Conservation (phyloP, 2,329 filamentous ascomycete species). For the Leptographium procerum region DNA sequence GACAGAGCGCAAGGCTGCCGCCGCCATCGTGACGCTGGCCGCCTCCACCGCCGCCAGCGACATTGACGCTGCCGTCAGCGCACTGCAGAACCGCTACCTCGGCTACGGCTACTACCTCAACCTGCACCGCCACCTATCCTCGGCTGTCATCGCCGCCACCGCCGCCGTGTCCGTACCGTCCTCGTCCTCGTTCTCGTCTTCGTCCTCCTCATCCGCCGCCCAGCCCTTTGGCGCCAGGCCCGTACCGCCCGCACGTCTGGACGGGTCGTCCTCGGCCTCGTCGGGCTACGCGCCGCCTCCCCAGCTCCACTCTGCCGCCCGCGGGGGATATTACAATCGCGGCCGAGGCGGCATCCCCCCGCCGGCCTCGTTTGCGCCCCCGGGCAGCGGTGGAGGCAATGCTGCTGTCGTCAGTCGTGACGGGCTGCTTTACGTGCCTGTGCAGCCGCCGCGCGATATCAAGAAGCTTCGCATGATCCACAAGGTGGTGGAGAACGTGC, state of each 20-base stretch:
- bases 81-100: slow-evolving; percentile 71
- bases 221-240: slow-evolving; percentile 20
- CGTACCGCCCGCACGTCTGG: slow-evolving; percentile 14
- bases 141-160: slow-evolving; percentile 39
- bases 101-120: slow-evolving; percentile 75
- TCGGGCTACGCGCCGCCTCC: background rate
- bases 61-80: slow-evolving; percentile 68
- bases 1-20: slow-evolving; percentile 57
- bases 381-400: slow-evolving; percentile 21
- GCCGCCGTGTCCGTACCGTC: background rate
- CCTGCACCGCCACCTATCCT: slow-evolving; percentile 73
- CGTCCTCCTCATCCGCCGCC: slow-evolving; percentile 20
- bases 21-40: slow-evolving; percentile 71
- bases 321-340: background rate
- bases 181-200: background rate
- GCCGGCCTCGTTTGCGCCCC: slow-evolving; percentile 57
- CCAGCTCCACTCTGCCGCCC: background rate
- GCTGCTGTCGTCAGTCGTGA: slow-evolving; percentile 22
- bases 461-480: slow-evolving; percentile 75
- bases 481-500: slow-evolving; percentile 68
- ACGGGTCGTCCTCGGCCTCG: background rate
- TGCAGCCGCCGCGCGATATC: slow-evolving; percentile 66
- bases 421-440: slow-evolving; percentile 53
- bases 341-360: slow-evolving; percentile 36
- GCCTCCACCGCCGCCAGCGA: slow-evolving; percentile 73